phyloP scores from a whole-genome alignment of 768 basidiomycete genomes.

The Leccinellum rugosiceps region DNA sequence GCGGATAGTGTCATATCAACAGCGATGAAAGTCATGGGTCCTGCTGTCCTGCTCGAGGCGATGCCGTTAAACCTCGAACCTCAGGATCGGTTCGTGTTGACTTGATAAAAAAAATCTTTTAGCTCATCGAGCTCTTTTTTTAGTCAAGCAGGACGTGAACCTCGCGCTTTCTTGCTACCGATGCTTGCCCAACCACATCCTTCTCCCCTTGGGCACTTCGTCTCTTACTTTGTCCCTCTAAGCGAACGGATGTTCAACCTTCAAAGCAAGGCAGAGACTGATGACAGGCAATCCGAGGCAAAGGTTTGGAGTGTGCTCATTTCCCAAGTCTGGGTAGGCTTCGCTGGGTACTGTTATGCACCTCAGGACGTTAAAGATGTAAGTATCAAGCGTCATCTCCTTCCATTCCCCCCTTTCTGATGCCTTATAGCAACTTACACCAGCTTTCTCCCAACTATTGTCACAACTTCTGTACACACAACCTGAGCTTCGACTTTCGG shows the following conservation, averaged over 20 bases:
- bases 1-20: conserved; percentile 76
- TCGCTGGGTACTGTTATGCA: conserved; percentile 87
- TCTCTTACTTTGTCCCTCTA: conserved; percentile 87
- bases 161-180: conserved; percentile 89
- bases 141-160: conserved; percentile 72
- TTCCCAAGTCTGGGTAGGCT: conserved; percentile 89
- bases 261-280: conserved; percentile 74
- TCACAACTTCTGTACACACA: conserved; percentile 93
- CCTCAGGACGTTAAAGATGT: conserved; percentile 74
- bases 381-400: conserved; percentile 12
- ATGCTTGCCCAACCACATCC: conserved; percentile 78
- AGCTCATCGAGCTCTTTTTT: conserved; percentile 6
- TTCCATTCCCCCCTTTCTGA: conserved; percentile 1
- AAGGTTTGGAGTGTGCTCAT: conserved; percentile 96
- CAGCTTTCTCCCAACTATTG: conserved; percentile 82
- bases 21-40: conserved; percentile 84
- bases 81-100: conserved; percentile 58
- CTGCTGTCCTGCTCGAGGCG: conserved; percentile 65
- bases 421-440: conserved; percentile 57
- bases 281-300: conserved; percentile 74
- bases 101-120: not conserved
- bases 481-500: conserved; percentile 73
- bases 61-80: conserved; percentile 89
- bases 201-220: conserved; percentile 81
- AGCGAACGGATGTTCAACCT: conserved; percentile 91